Conservation (phyloP, 2,329 filamentous ascomycete genomes). For the Phyllosticta ampelicida region DNA sequence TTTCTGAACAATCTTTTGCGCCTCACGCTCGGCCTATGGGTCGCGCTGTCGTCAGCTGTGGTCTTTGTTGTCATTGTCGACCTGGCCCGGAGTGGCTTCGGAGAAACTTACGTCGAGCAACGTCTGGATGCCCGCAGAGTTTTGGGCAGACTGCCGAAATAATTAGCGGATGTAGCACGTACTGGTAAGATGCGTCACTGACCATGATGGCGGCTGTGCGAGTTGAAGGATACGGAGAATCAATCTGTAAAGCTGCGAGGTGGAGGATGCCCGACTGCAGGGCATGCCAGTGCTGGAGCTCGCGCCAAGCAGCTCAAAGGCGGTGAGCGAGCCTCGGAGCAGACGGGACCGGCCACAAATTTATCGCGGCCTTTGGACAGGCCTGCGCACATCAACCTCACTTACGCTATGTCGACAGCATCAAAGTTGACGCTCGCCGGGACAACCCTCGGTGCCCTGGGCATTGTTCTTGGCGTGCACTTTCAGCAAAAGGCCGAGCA, state of each 20-base stretch:
- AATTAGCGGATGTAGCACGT: conserved; percentile 16
- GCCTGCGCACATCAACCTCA: not conserved
- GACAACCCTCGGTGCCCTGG: conserved; percentile 64
- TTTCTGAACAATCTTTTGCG: conserved; percentile 98
- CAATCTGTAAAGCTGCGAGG: conserved; percentile 2
- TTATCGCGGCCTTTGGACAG: not conserved
- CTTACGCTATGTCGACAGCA: conserved; percentile 69
- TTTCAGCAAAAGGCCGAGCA: conserved; percentile 77
- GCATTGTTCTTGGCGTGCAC: conserved; percentile 78
- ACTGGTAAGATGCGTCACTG: not conserved
- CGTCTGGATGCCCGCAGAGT: conserved; percentile 96
- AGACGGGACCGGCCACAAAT: not conserved
- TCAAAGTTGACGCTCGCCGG: conserved; percentile 75
- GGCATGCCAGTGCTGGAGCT: conserved; percentile 8
- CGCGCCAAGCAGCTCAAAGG: conserved; percentile 5
- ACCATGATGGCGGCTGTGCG: conserved; percentile 8
- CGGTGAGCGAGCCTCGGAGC: conserved; percentile 5
- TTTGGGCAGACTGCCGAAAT: conserved; percentile 73
- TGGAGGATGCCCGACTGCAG: conserved; percentile 6
- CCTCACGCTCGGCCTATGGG: conserved; percentile 83
- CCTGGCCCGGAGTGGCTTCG: conserved; percentile 13
- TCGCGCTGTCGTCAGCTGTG: conserved; percentile 26
- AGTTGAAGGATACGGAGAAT: not conserved
- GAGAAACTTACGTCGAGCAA: conserved; percentile 75
- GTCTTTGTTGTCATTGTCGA: conserved; percentile 14